phyloP scores from a whole-genome alignment of 495 filamentous ascomycete species.

The Ramalina intermedia region DNA sequence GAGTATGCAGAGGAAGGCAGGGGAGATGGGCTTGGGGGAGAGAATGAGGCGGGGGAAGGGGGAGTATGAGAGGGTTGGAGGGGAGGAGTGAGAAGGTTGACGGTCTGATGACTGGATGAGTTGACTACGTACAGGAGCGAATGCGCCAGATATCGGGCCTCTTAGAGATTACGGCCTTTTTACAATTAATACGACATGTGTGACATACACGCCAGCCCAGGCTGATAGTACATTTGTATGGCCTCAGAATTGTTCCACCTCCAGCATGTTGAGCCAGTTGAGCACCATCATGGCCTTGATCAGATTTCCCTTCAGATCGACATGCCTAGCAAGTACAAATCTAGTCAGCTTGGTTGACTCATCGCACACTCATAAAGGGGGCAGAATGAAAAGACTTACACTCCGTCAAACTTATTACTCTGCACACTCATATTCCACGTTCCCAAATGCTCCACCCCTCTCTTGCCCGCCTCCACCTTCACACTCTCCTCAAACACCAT shows the following conservation, averaged over 20 bases:
- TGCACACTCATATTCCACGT: slow-evolving; percentile 43
- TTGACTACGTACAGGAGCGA: too few species aligned
- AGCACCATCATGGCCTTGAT: slow-evolving; percentile 43
- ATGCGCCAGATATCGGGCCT: too few species aligned
- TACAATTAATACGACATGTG: too few species aligned
- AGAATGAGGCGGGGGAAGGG: slow-evolving; percentile 41
- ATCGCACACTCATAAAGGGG: neutral
- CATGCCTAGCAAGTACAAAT: slow-evolving; percentile 19
- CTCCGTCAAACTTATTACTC: slow-evolving; percentile 36
- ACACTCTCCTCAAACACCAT: slow-evolving; percentile 34
- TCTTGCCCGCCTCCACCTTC: slow-evolving; percentile 22
- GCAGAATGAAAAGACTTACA: slow-evolving; percentile 16
- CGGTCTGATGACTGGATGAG: too few species aligned
- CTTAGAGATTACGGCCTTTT: too few species aligned
- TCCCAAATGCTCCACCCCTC: slow-evolving; percentile 33
- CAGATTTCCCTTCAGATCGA: slow-evolving; percentile 37
- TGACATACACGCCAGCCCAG: too few species aligned
- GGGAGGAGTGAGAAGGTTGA: neutral
- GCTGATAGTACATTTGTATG: neutral
- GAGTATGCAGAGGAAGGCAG: slow-evolving; percentile 42
- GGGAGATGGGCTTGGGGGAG: slow-evolving; percentile 40
- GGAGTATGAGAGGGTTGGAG: slow-evolving; percentile 21
- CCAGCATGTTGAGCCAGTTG: slow-evolving; percentile 31
- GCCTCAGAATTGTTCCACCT: slow-evolving; percentile 13
- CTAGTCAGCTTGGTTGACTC: neutral